These are phyloP conservation scores for Cyanidioschyzon merolae DNA, from an alignment of 23 red algal species.

Conservation along the genomic window DNA sequence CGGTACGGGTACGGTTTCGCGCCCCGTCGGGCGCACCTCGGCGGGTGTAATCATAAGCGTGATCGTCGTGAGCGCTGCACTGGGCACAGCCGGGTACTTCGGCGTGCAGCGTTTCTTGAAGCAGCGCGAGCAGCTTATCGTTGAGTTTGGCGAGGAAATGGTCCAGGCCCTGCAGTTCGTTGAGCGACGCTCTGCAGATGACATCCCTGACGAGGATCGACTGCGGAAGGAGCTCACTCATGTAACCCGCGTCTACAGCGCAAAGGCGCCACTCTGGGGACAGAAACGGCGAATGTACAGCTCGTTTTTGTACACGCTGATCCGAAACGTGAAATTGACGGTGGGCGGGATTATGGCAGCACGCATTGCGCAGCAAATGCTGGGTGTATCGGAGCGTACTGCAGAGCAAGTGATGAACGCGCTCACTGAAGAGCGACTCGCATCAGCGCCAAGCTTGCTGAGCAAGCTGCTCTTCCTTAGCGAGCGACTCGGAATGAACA, in stretches of 20 bases:
- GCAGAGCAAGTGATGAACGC: not conserved
- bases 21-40: not conserved
- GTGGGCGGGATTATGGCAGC: not conserved
- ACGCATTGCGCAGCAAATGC: not conserved
- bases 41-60: not conserved
- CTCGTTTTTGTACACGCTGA: not conserved
- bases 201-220: not conserved
- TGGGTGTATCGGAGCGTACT: not conserved
- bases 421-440: not conserved
- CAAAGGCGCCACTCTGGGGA: not conserved
- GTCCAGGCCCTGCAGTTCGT: constrained; percentile 1
- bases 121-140: not conserved
- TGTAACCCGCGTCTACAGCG: not conserved
- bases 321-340: not conserved
- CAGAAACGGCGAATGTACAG: not conserved
- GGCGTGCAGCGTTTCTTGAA: not conserved
- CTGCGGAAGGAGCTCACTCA: not conserved
- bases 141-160: not conserved
- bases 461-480: not conserved
- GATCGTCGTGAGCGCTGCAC: not conserved
- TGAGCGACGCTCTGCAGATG: not conserved
- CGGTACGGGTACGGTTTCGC: not conserved
- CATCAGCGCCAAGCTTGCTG: not conserved
- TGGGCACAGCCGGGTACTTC: not conserved
- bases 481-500: not conserved